phyloP scores from a whole-genome alignment of 208 protist genomes.

The Crithidia expoeki region DNA sequence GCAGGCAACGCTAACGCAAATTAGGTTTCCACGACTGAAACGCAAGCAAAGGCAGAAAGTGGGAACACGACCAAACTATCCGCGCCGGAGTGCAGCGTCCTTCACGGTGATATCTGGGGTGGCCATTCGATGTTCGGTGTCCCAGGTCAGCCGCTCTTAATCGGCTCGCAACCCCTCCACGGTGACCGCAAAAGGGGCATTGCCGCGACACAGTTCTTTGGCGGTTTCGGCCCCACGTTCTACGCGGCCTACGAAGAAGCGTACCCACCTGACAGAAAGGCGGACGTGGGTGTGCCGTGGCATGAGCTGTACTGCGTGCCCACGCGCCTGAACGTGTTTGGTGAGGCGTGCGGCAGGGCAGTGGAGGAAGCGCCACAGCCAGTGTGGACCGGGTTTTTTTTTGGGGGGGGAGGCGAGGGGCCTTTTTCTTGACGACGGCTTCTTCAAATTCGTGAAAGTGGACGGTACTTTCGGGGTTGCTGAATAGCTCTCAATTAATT shows the following conservation, averaged over 20 bases:
- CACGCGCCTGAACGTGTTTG: constrained; percentile 41
- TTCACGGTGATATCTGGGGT: constrained; percentile 40
- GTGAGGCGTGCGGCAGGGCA: constrained; percentile 33
- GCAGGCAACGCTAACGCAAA: too few relatives aligned
- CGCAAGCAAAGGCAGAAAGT: too few relatives aligned
- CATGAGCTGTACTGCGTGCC: constrained; percentile 35
- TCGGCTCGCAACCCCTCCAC: constrained; percentile 37
- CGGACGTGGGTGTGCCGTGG: constrained; percentile 28
- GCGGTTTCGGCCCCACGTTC: constrained; percentile 38
- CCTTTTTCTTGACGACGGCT: too few relatives aligned
- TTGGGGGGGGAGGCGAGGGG: neutral
- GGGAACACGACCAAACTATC: too few relatives aligned
- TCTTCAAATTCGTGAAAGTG: too few relatives aligned
- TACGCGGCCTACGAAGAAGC: constrained; percentile 36
- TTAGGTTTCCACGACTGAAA: too few relatives aligned
- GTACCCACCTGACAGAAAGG: constrained; percentile 19
- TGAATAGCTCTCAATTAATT: too few relatives aligned
- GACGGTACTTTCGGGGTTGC: too few relatives aligned
- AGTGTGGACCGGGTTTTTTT: neutral
- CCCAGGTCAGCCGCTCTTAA: constrained; percentile 22
- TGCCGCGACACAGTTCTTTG: constrained; percentile 41
- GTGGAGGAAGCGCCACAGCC: constrained; percentile 20
- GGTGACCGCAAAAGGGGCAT: constrained; percentile 42
- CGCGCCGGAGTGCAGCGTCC: constrained; percentile 25
- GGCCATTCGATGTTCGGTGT: constrained; percentile 28